These are phyloP conservation scores for Boletus tomentosulus DNA, from an alignment of 768 basidiomycete species.

Conservation along the genomic window DNA sequence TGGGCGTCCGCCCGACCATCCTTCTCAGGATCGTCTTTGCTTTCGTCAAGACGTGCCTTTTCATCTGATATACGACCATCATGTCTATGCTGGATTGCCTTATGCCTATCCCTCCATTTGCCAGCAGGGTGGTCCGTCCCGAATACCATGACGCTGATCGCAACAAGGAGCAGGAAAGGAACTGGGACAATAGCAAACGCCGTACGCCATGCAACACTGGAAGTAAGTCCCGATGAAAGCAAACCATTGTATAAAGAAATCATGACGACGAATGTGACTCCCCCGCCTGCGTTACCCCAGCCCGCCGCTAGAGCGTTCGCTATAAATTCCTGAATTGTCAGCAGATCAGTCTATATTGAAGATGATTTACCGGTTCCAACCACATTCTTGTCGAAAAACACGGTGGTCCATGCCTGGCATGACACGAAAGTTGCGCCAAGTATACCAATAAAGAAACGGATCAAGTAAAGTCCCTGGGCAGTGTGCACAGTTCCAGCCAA, in stretches of 20 bases:
- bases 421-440: conserved; percentile 60
- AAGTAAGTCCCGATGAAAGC: conserved; percentile 32
- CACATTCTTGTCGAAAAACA: conserved; percentile 51
- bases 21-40: conserved; percentile 26
- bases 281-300: conserved; percentile 47
- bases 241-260: conserved; percentile 45
- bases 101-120: conserved; percentile 47
- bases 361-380: conserved; percentile 15
- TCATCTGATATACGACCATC: conserved; percentile 15
- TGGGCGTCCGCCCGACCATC: conserved; percentile 10
- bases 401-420: conserved; percentile 58
- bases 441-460: conserved; percentile 59
- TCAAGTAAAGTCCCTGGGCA: conserved; percentile 37
- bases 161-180: conserved; percentile 45
- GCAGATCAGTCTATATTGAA: neutral
- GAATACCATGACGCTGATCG: conserved; percentile 38
- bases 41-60: conserved; percentile 15
- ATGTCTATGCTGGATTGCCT: conserved; percentile 22
- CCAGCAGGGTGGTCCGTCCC: conserved; percentile 55
- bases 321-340: conserved; percentile 23
- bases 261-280: conserved; percentile 56
- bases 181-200: conserved; percentile 56
- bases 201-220: conserved; percentile 49
- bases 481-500: conserved; percentile 48
- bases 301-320: conserved; percentile 56